Percentiles rank a stretch among this genome's conserved stretches.
Conservation (phyloP, 192 early-diverging fungal genomes). For the Backusella sp. region DNA sequence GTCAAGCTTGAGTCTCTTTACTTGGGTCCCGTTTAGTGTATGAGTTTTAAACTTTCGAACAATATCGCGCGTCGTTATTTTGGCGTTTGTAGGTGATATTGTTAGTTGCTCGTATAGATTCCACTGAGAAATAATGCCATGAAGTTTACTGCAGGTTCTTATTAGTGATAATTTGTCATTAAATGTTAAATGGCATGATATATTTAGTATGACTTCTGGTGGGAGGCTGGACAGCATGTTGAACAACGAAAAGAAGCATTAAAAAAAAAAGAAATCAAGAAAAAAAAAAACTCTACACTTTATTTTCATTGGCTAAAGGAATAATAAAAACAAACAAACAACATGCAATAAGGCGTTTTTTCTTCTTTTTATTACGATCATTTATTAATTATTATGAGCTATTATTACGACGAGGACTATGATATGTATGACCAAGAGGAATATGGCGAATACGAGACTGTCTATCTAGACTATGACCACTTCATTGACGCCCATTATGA, state of each 20-base stretch:
- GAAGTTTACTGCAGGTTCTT: not conserved
- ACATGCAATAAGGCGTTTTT: too few species aligned
- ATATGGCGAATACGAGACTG: not conserved
- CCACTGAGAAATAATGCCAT: not conserved
- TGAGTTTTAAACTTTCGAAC: not conserved
- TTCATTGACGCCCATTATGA: not conserved
- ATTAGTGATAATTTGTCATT: not conserved
- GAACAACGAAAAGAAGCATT: too few species aligned
- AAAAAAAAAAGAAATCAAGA: not conserved
- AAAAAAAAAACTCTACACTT: too few species aligned
- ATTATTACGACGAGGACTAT: too few species aligned
- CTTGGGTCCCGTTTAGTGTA: not conserved
- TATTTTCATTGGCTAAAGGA: too few species aligned
- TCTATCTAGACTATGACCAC: not conserved
- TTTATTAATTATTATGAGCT: too few species aligned
- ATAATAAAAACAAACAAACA: too few species aligned
- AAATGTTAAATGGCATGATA: not conserved
- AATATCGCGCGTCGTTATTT: not conserved
- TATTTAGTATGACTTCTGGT: not conserved
- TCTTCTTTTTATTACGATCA: too few species aligned
- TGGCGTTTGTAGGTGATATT: not conserved
- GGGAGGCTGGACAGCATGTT: not conserved
- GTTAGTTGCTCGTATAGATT: not conserved
- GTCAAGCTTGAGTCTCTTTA: not conserved
- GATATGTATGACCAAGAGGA: not conserved